These are phyloP conservation scores for Pulicaria dysenterica DNA, from an alignment of 129 eudicot species.

Conservation along the genomic window DNA sequence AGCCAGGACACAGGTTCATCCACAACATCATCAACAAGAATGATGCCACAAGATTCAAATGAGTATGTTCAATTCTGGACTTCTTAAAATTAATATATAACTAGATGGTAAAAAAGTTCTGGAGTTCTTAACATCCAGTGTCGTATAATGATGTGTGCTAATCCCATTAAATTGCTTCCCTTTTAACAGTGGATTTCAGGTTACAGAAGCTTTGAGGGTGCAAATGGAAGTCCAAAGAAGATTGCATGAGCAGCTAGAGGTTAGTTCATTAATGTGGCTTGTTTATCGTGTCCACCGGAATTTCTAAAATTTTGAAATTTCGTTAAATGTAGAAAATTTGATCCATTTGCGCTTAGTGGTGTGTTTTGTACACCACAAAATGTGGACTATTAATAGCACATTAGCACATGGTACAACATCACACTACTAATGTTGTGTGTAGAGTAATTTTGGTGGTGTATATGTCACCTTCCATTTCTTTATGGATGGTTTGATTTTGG, in stretches of 20 bases:
- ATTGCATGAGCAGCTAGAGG: constrained; percentile 91
- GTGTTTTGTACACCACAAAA: too few species aligned
- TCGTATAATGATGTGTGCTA: background rate
- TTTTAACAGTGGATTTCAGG: constrained; percentile 73
- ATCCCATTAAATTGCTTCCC: constrained; percentile 14
- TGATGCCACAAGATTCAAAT: constrained; percentile 72
- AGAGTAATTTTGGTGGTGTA: too few species aligned
- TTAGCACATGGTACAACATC: too few species aligned
- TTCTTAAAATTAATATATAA: background rate
- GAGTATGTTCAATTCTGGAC: constrained; percentile 50
- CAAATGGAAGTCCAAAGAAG: constrained; percentile 94
- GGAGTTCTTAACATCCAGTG: background rate
- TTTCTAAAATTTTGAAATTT: background rate
- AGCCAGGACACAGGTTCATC: constrained; percentile 85
- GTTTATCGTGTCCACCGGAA: background rate
- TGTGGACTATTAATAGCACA: too few species aligned
- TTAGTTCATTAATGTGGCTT: constrained; percentile 19
- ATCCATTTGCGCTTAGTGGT: background rate
- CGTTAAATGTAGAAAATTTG: background rate
- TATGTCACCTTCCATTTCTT: too few species aligned
- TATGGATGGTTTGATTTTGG: background rate
- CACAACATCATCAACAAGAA: constrained; percentile 71
- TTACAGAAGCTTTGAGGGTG: constrained; percentile 85
- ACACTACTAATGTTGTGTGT: too few species aligned
- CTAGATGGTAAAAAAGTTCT: background rate